These are phyloP conservation scores for Gnomoniopsis smithogilvyi DNA, from an alignment of 2,329 filamentous ascomycete species.

Conservation along the genomic window DNA sequence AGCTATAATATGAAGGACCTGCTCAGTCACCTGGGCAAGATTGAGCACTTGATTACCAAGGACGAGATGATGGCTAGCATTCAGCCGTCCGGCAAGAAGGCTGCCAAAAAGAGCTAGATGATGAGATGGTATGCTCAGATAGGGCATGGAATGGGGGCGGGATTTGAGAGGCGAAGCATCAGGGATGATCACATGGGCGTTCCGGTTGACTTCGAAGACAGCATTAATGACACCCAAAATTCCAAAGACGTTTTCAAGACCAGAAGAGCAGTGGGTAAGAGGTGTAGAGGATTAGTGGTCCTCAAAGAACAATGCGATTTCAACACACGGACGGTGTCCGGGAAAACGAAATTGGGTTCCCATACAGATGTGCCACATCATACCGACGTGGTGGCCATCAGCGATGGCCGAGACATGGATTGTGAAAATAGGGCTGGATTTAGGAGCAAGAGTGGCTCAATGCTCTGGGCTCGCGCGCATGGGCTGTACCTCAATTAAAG, in stretches of 20 bases:
- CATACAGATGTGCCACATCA: too few species aligned
- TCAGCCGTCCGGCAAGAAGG: constrained; percentile 51
- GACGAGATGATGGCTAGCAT: constrained; percentile 99
- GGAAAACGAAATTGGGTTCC: too few species aligned
- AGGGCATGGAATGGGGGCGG: not conserved
- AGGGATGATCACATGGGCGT: not conserved
- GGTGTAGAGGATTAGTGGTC: not conserved
- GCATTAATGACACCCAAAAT: not conserved
- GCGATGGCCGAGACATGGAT: too few species aligned
- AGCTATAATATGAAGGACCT: constrained; percentile 81
- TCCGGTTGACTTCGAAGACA: not conserved
- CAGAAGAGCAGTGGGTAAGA: not conserved
- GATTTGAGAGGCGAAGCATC: not conserved
- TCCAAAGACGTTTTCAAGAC: not conserved
- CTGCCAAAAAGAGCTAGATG: constrained; percentile 7
- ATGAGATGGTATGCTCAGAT: not conserved
- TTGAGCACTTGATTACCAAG: constrained; percentile 98
- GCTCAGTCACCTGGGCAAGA: constrained; percentile 73
- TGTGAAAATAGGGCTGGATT: too few species aligned
- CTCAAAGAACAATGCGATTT: too few species aligned
- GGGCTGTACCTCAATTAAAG: too few species aligned
- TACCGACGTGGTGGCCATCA: too few species aligned
- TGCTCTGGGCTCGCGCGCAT: too few species aligned
- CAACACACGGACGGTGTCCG: too few species aligned
- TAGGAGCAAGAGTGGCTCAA: too few species aligned